Percentiles rank a stretch among this genome's conserved stretches.
Evolutionary conservation across 352 stramenopile species (phyloP).

Genomic region (Blastocystis sp.): DNA sequence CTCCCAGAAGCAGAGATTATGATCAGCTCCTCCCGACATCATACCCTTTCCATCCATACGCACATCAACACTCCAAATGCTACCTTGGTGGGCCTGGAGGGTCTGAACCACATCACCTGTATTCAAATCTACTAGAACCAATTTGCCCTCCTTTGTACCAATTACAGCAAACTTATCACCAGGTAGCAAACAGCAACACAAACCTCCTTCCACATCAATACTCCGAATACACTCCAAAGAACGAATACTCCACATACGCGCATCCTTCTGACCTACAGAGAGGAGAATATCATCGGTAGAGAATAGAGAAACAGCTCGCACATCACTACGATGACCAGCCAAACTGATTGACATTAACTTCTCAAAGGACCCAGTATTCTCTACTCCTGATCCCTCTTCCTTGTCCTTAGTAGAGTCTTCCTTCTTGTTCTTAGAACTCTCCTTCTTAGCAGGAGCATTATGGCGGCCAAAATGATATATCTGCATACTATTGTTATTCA

Average conservation of each 20-base stretch:
- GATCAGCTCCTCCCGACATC: constrained; percentile 90
- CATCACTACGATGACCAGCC: constrained; percentile 85
- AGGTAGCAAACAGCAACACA: constrained; percentile 89
- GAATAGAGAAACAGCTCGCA: constrained; percentile 82
- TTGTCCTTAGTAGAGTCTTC: constrained; percentile 66
- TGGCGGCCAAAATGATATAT: constrained; percentile 74
- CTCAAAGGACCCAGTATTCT: constrained; percentile 59
- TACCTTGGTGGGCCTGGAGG: constrained; percentile 83
- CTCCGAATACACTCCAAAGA: constrained; percentile 86
- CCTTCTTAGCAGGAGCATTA: constrained; percentile 54
- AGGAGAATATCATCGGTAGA: constrained; percentile 85
- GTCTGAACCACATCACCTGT: constrained; percentile 86
- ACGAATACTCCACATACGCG: constrained; percentile 87
- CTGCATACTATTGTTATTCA: constrained; percentile 87
- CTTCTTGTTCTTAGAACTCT: no score
- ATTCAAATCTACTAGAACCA: constrained; percentile 81
- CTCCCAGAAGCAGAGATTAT: constrained; percentile 97
- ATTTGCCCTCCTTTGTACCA: constrained; percentile 90
- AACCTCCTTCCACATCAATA: constrained; percentile 80
- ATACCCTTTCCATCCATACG: constrained; percentile 84
- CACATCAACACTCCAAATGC: constrained; percentile 94
- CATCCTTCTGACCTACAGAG: constrained; percentile 78
- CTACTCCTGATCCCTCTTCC: background rate
- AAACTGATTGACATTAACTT: constrained; percentile 75
- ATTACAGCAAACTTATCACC: constrained; percentile 88